These are phyloP conservation scores for Suillus subaureus DNA, from an alignment of 768 basidiomycete genomes.

Conservation along the genomic window DNA sequence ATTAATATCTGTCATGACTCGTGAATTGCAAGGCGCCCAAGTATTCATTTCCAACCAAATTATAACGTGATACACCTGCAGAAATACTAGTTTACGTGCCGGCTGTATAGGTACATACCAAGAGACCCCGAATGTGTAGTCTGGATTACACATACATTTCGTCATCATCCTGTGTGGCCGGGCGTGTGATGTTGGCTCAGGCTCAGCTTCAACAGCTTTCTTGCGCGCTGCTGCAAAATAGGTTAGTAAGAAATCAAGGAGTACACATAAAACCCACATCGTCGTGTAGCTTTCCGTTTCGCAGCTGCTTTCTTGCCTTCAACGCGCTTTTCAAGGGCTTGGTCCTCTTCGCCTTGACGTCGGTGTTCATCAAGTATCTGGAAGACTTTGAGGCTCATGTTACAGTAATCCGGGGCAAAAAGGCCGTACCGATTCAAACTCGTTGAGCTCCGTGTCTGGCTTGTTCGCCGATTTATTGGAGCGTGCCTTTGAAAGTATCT, in stretches of 20 bases:
- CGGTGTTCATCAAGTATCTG: slow-evolving; percentile 86
- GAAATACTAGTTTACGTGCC: not conserved
- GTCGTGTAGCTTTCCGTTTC: slow-evolving; percentile 65
- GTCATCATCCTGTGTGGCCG: slow-evolving; percentile 19
- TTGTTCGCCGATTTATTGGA: slow-evolving; percentile 90
- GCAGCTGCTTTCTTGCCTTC: slow-evolving; percentile 81
- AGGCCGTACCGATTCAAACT: slow-evolving; percentile 79
- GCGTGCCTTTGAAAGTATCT: slow-evolving; percentile 94
- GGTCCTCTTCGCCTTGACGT: slow-evolving; percentile 87
- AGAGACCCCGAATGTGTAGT: not conserved
- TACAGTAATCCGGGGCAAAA: not conserved
- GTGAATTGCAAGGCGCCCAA: not conserved
- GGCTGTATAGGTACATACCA: not conserved
- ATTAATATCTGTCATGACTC: no score
- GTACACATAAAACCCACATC: slow-evolving; percentile 35
- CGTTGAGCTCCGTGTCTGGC: slow-evolving; percentile 90
- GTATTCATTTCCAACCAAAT: not conserved
- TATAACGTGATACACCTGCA: not conserved
- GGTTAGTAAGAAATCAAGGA: not conserved
- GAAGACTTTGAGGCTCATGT: not conserved
- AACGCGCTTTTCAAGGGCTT: slow-evolving; percentile 85
- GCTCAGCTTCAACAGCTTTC: slow-evolving; percentile 26
- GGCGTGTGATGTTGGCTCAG: slow-evolving; percentile 15
- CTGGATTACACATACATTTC: slow-evolving; percentile 27
- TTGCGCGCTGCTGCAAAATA: slow-evolving; percentile 31